Evolutionary conservation across 345 rosid species (phyloP).

Genomic region (Combretum micranthum): DNA sequence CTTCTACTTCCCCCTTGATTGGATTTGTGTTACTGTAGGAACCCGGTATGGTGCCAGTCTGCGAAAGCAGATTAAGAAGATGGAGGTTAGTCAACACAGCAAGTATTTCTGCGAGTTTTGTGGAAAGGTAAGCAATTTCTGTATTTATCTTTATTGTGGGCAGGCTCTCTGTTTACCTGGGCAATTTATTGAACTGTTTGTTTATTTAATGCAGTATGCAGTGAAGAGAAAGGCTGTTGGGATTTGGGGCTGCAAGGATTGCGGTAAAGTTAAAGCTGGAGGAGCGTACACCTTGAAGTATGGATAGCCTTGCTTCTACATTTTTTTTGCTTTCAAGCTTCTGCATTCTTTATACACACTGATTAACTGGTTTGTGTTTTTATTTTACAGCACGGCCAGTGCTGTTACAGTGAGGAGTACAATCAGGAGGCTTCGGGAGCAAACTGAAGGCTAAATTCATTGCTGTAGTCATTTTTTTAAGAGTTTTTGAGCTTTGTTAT

Average conservation of each 20-base stretch:
- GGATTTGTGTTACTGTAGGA: conserved; percentile 18
- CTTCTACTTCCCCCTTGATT: too few species aligned
- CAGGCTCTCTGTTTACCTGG: not conserved
- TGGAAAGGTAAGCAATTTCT: conserved; percentile 42
- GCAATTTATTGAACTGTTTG: not conserved
- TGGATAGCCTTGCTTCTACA: not conserved
- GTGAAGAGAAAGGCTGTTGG: conserved; percentile 44
- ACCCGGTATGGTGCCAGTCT: conserved; percentile 78
- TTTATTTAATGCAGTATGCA: conserved; percentile 20
- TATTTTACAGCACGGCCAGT: conserved; percentile 12
- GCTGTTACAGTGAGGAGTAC: conserved; percentile 20
- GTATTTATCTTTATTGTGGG: not conserved
- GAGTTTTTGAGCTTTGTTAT: too few species aligned
- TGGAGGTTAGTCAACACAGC: conserved; percentile 78
- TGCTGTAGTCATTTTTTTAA: too few species aligned
- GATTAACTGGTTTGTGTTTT: not conserved
- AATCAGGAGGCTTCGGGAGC: conserved; percentile 18
- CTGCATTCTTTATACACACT: not conserved
- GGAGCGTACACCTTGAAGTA: conserved; percentile 41
- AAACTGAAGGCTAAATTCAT: conserved; percentile 7
- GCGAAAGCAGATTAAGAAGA: conserved; percentile 73
- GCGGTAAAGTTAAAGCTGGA: conserved; percentile 39
- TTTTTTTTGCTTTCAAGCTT: not conserved
- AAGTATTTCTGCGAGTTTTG: conserved; percentile 74
- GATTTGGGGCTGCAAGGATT: conserved; percentile 43